Conservation (phyloP, 345 rosid species). For the Hypericum androsaemum region DNA sequence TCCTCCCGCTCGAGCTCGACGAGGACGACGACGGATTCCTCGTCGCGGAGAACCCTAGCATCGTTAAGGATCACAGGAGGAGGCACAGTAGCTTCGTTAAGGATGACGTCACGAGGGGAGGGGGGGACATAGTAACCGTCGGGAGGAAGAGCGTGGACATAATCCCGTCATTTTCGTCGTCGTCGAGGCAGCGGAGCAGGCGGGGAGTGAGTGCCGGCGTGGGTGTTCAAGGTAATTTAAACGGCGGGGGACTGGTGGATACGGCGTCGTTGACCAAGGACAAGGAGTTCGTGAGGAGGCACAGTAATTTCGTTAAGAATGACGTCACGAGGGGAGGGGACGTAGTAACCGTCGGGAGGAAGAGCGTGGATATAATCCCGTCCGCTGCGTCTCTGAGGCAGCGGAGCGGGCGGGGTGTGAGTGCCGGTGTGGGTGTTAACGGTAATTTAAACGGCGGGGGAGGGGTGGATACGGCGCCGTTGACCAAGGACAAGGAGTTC, state of each 20-base stretch:
- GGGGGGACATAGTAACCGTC: conserved; percentile 50
- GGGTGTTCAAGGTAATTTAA: no score
- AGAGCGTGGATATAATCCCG: conserved; percentile 59
- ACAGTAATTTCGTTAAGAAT: conserved; percentile 59
- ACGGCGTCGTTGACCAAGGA: conserved; percentile 60
- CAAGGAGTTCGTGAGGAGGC: conserved; percentile 74
- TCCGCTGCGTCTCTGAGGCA: conserved; percentile 27
- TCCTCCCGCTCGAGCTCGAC: conserved; percentile 53
- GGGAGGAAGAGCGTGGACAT: conserved; percentile 72
- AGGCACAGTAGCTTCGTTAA: conserved; percentile 81
- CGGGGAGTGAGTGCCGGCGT: conserved; percentile 15
- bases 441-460: neutral
- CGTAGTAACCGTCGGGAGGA: conserved; percentile 55
- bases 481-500: conserved; percentile 76
- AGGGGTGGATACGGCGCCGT: conserved; percentile 28
- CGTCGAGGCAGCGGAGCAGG: conserved; percentile 24
- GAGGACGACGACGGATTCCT: conserved; percentile 79
- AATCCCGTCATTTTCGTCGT: conserved; percentile 35
- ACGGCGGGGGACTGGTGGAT: conserved; percentile 2
- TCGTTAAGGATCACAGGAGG: conserved; percentile 27
- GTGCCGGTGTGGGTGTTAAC: no score
- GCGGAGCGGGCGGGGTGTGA: conserved; percentile 27
- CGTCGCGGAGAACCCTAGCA: conserved; percentile 76
- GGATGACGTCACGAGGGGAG: conserved; percentile 35
- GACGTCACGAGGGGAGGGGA: conserved; percentile 49